These are phyloP conservation scores for Mortierella antarctica DNA, from an alignment of 192 early-diverging fungal genomes.

Conservation along the genomic window DNA sequence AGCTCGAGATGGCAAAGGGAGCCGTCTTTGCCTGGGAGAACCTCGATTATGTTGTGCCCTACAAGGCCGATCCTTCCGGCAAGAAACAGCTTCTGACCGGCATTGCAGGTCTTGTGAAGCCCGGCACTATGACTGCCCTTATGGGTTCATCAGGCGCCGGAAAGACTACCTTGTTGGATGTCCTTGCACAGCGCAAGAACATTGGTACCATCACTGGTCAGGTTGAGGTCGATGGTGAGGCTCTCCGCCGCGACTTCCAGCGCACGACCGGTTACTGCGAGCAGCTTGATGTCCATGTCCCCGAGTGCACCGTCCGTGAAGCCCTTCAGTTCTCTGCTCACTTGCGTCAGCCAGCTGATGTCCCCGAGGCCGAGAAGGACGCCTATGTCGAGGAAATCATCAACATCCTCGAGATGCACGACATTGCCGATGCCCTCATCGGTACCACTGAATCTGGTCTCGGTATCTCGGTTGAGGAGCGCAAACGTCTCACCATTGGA, in stretches of 20 bases:
- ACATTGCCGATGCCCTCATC: slow-evolving; percentile 77
- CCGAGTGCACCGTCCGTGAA: slow-evolving; percentile 83
- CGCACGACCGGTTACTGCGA: slow-evolving; percentile 85
- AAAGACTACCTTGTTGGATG: slow-evolving; percentile 83
- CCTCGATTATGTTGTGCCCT: slow-evolving; percentile 78
- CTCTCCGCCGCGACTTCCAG: slow-evolving; percentile 68
- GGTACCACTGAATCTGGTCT: slow-evolving; percentile 76
- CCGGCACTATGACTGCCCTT: slow-evolving; percentile 84
- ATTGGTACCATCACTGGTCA: slow-evolving; percentile 74
- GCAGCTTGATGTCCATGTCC: slow-evolving; percentile 85
- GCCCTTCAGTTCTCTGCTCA: slow-evolving; percentile 80
- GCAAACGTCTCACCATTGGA: slow-evolving; percentile 88
- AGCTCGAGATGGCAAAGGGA: slow-evolving; percentile 56
- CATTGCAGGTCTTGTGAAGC: slow-evolving; percentile 75
- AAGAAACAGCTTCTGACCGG: slow-evolving; percentile 72
- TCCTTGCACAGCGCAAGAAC: slow-evolving; percentile 83
- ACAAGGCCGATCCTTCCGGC: slow-evolving; percentile 61
- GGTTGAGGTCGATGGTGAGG: slow-evolving; percentile 76
- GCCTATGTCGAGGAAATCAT: slow-evolving; percentile 83
- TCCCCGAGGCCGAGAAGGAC: slow-evolving; percentile 74
- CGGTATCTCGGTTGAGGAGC: slow-evolving; percentile 90
- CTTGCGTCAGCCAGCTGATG: slow-evolving; percentile 77
- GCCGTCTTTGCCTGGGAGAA: slow-evolving; percentile 72
- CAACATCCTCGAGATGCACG: slow-evolving; percentile 76
- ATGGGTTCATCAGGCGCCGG: slow-evolving; percentile 84